Evolutionary conservation across 2,329 filamentous ascomycete genomes (phyloP).

Genomic region (Fusarium torulosum): DNA sequence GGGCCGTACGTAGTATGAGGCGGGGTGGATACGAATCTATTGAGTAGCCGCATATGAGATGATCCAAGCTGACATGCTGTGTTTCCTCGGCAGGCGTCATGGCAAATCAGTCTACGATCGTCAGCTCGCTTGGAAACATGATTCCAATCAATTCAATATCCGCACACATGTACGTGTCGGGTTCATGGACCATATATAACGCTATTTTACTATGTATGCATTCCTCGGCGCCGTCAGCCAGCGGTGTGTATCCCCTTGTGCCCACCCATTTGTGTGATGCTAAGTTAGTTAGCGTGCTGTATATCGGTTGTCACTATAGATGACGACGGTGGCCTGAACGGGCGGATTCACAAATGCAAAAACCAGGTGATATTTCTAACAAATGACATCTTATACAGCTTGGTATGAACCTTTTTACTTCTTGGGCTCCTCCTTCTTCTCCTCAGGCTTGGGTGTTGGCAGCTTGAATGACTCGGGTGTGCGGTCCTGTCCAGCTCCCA

Average conservation of each 20-base stretch:
- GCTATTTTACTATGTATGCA: slow-evolving; percentile 30
- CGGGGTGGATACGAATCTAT: slow-evolving; percentile 31
- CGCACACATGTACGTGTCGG: slow-evolving; percentile 25
- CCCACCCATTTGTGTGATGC: slow-evolving; percentile 21
- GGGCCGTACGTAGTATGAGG: slow-evolving; percentile 22
- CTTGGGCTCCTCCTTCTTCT: slow-evolving; percentile 90
- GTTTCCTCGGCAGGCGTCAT: slow-evolving; percentile 20
- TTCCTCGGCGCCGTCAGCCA: slow-evolving; percentile 30
- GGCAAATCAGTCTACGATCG: slow-evolving; percentile 37
- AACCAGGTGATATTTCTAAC: slow-evolving; percentile 50
- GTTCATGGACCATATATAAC: slow-evolving; percentile 34
- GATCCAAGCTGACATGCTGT: slow-evolving; percentile 42
- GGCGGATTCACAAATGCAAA: slow-evolving; percentile 35
- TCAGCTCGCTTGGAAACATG: slow-evolving; percentile 42
- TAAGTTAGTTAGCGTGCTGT: slow-evolving; percentile 18
- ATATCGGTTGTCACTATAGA: slow-evolving; percentile 22
- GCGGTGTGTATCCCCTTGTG: slow-evolving; percentile 19
- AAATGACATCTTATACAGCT: slow-evolving; percentile 52
- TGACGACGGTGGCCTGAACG: slow-evolving; percentile 17
- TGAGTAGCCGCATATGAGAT: slow-evolving; percentile 31
- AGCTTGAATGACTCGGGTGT: slow-evolving; percentile 93
- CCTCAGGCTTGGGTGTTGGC: slow-evolving; percentile 94
- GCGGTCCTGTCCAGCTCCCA: slow-evolving; percentile 77
- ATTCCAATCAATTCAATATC: slow-evolving; percentile 42
- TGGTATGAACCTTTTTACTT: slow-evolving; percentile 70